Base-by-base conservation (phyloP, 2,329 filamentous ascomycete species). In the Sclerotinia spermophila region DNA sequence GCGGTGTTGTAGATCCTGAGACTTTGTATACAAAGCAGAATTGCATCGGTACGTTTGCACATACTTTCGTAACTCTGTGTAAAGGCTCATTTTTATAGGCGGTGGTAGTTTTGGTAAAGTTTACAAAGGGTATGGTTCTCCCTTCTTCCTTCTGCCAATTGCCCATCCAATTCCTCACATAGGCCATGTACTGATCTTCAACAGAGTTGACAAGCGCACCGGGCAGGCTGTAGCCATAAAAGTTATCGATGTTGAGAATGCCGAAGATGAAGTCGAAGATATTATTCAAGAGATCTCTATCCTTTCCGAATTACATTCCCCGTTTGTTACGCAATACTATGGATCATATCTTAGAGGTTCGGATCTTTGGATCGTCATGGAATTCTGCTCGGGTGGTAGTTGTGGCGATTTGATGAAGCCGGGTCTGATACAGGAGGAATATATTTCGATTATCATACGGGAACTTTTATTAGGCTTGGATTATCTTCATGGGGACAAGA, bases 211-310 rank as follows among this genome's bases (percentile, higher is more conserved):
- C 83, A 97, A 96, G 79, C 89, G 93, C 67, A 97, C 92, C 27
- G 96, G 96, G 51, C 92, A 97, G 79, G 91, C 95, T 19, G 96
- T 99, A 66, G 96, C 96, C 40, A 99, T 99, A 84, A 99, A 99
- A 82, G 87, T 99, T 78, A 98, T 99, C 80, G 96, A 99, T 79
- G 96, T 99, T 75, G 96, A 99, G 82, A 97, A 96, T 83, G 96
- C 96, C 78, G 96, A 99, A 82, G 96, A 99, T 81, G 96, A 99
- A 83, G 95, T 99, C 76, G 96, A 98, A 83, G 96, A 99, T 82
- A 99, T 99, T 77, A 97, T 98, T 80, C 94, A 97, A 81, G 96
- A 99, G 83, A 98, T 99, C 76, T 94, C 95, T 75, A 98, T 99
- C 77, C 86, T 99, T 69, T 97, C 96, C 44, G 95, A 97, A 82